Evolutionary conservation across 805 yeast genomes (phyloP).

Genomic region (Pichia manshurica): DNA sequence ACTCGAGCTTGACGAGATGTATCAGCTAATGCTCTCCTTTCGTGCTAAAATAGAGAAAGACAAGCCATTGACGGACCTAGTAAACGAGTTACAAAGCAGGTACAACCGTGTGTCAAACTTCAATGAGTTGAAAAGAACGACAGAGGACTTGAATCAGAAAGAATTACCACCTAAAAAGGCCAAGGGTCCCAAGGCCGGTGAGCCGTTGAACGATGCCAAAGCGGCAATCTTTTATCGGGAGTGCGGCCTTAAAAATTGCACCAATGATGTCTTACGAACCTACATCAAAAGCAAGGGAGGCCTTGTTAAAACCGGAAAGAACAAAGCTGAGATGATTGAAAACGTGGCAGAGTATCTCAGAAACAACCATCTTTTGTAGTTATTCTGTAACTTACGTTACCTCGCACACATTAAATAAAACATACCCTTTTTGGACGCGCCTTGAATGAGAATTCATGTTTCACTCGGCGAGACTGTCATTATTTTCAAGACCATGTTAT

Average conservation of each 20-base stretch:
- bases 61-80: slow-evolving; percentile 1
- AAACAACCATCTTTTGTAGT: slow-evolving; percentile 1
- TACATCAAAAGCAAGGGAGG: slow-evolving; percentile 34
- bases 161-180: not conserved
- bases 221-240: slow-evolving; percentile 3
- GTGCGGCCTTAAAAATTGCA: slow-evolving; percentile 4
- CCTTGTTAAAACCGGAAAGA: slow-evolving; percentile 32
- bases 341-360: slow-evolving; percentile 31
- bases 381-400: too few relatives aligned
- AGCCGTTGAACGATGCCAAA: not conserved
- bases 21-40: slow-evolving; percentile 13
- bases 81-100: slow-evolving; percentile 18
- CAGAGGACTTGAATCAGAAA: slow-evolving; percentile 1
- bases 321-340: slow-evolving; percentile 39
- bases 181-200: not conserved
- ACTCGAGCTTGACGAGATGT: slow-evolving; percentile 21
- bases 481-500: too few relatives aligned
- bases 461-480: too few relatives aligned
- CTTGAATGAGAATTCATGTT: too few relatives aligned
- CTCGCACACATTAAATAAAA: too few relatives aligned
- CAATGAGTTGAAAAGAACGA: slow-evolving; percentile 6
- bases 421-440: not conserved
- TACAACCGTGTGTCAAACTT: slow-evolving; percentile 22
- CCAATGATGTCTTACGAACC: slow-evolving; percentile 14
- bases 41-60: slow-evolving; percentile 12